Base-by-base conservation (phyloP, 108 stramenopile species). In the Stephanodiscus triporus region DNA sequence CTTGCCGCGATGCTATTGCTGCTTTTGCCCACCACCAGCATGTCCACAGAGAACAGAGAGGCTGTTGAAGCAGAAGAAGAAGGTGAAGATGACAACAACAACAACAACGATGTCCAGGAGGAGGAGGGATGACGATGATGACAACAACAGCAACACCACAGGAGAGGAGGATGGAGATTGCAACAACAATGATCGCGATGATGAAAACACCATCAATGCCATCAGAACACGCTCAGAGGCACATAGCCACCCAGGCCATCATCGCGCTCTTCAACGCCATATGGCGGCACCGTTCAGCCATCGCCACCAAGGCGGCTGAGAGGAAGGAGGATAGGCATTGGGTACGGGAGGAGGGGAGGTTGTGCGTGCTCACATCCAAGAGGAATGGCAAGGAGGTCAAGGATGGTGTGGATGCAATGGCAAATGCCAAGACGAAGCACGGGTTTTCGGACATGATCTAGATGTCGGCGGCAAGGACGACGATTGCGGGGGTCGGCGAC, bases 251-350 rank as follows among this genome's bases (percentile, higher is more conserved):
- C 6, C 80, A 91, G 24, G 95, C 93, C 69, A 93, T 96, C 14
- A 93, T 96, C 22, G 92, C 92, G 6, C 73, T 96, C 9, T 96
- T 96, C 59, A 96, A 96, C 77, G 90, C 95, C 23, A 94, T 96
- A 68, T 67, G 88, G 13, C 87, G 89, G 74, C 92, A 96, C 81
- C 89, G 93, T 9, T 47, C 71, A 19, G 77, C 58, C 27, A 73
- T 70, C 50, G 69, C 34, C 29, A 68, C 71, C 23, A 56, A 73
- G 24, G 73, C 51, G 23, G 43, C 60, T 26, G 71, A 57, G 22
- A 72, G 27, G 73, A 74, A 78, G 69, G 66, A 64, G 83, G 63
- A 76, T 70, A 81, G 67, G 51, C 68, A 22, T 16, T 30, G 55
- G 9, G 40, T 54, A 20, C 50, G 60, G 29, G 80, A 69, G 57